These are phyloP conservation scores for Entelexis paramagnoliae DNA, from an alignment of 1,139 yeast genomes.

Conservation along the genomic window DNA sequence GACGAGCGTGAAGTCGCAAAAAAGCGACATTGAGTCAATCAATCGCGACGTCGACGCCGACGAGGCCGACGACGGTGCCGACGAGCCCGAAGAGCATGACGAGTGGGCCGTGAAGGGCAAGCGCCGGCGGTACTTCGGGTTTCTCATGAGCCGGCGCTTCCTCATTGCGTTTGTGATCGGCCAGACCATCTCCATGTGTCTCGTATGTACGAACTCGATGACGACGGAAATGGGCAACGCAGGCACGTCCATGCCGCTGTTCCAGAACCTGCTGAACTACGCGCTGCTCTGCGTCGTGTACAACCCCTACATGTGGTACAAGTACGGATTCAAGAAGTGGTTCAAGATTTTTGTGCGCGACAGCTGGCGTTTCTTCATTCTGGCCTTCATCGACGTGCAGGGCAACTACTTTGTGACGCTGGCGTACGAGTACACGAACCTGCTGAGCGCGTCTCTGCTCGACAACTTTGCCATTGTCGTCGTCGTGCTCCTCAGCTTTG, in stretches of 20 bases:
- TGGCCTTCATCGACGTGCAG: constrained; percentile 39
- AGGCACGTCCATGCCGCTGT: constrained; percentile 37
- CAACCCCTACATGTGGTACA: constrained; percentile 35
- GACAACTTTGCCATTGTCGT: constrained; percentile 40
- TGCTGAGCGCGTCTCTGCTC: constrained; percentile 36
- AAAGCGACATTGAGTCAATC: not conserved
- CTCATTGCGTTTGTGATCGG: constrained; percentile 37
- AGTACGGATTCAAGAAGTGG: constrained; percentile 33
- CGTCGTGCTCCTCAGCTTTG: constrained; percentile 36
- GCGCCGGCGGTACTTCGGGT: constrained; percentile 27
- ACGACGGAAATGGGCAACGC: constrained; percentile 34
- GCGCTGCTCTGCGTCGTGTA: constrained; percentile 33
- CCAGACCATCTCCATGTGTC: constrained; percentile 35
- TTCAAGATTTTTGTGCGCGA: constrained; percentile 28
- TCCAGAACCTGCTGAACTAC: constrained; percentile 37
- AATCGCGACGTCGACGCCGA: not conserved
- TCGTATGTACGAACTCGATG: constrained; percentile 38
- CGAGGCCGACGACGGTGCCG: constrained; percentile 10
- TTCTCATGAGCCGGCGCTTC: constrained; percentile 32
- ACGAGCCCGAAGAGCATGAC: constrained; percentile 1
- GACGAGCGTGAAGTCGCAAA: not conserved
- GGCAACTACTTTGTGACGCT: constrained; percentile 39
- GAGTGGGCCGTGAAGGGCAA: constrained; percentile 18
- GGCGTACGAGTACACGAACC: constrained; percentile 38
- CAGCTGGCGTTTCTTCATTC: constrained; percentile 37